Evolutionary conservation across 768 basidiomycete genomes (phyloP), one percentile per base, ranked within the genome.

Genomic region (Lentinus brumalis): DNA sequence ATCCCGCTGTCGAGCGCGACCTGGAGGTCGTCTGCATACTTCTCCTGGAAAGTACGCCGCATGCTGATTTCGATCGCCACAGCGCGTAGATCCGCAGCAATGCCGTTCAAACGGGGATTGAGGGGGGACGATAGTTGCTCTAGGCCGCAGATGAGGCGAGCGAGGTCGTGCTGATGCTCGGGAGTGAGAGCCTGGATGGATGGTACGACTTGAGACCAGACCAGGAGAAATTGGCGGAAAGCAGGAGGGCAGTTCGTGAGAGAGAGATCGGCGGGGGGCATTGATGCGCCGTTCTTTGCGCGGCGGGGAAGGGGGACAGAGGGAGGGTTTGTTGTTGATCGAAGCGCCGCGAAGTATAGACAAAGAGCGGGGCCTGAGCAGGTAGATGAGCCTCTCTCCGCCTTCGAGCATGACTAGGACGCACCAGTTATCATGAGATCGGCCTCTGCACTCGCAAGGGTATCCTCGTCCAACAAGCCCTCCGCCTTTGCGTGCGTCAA

Each of bases 41-140:
- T 78, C 63, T 91, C 86, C 71, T 95, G 93, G 74, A 95, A 95
- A 0, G 89, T 87, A 21, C 93, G 77, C 5, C 93, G 75, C 73
- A 92, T 91, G 57, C 89, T 88, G 63, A 95, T 93, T 68, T 94
- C 93, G 50, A 95, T 92, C 0, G 91, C 89, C 0, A 95, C 88
- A 0, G 89, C 88, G 16, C 91, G 82, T n/a, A 95, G 73, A 71
- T 94, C 91, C 0, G 90, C 89, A 1, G 93, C 84, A 49, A 93
- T 84, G 0, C 87, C 85, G 3, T 78, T 74, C 10, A 92, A 69
- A 0, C 74, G 67, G 1, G 75, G 72, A 29, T 80, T 71, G 4
- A 73, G 31, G 0, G 85, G 82, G 0, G 75, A 65, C 0, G 75
- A 65, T 30, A 88, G 55, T 0, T 78, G 75, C 1, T 64, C 50